Percentiles rank a stretch among this genome's conserved stretches.
These are phyloP conservation scores for Stevia rebaudiana DNA, from an alignment of 140 eudicot species.

Conservation along the genomic window DNA sequence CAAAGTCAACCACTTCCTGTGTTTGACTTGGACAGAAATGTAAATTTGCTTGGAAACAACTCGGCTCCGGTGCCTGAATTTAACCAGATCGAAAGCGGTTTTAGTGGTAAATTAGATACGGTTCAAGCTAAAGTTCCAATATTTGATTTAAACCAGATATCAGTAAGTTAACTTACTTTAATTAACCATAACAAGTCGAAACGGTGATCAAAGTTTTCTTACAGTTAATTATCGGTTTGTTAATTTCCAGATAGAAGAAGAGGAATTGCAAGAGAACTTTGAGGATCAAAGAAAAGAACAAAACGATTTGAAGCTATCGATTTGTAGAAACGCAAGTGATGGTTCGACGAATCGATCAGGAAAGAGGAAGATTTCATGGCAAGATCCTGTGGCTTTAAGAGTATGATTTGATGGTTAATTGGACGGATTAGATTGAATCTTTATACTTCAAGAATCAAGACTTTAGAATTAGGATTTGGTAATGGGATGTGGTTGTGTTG, in stretches of 20 bases:
- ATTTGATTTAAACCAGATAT: constrained; percentile 71
- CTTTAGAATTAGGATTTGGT: constrained; percentile 20
- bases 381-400: constrained; percentile 82
- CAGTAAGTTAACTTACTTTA: constrained; percentile 37
- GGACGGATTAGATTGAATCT: constrained; percentile 21
- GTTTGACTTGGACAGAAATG: constrained; percentile 32
- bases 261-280: constrained; percentile 37
- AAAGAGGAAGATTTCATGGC: constrained; percentile 85
- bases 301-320: constrained; percentile 55
- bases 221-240: constrained; percentile 1
- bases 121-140: constrained; percentile 38
- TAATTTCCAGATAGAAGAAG: constrained; percentile 59
- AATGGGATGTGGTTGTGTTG: constrained; percentile 19
- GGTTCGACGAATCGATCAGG: constrained; percentile 56
- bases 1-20: constrained; percentile 15
- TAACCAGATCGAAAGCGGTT: constrained; percentile 31
- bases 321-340: constrained; percentile 67
- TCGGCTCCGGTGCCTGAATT: constrained; percentile 35
- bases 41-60: constrained; percentile 14
- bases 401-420: constrained; percentile 39
- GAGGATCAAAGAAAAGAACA: constrained; percentile 36
- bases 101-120: constrained; percentile 26
- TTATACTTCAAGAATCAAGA: constrained; percentile 11
- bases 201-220: neutral
- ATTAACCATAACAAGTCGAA: neutral